Evolutionary conservation across 345 rosid genomes (phyloP), one percentile per base, ranked within the genome.

Genomic region (Alliaria petiolata): DNA sequence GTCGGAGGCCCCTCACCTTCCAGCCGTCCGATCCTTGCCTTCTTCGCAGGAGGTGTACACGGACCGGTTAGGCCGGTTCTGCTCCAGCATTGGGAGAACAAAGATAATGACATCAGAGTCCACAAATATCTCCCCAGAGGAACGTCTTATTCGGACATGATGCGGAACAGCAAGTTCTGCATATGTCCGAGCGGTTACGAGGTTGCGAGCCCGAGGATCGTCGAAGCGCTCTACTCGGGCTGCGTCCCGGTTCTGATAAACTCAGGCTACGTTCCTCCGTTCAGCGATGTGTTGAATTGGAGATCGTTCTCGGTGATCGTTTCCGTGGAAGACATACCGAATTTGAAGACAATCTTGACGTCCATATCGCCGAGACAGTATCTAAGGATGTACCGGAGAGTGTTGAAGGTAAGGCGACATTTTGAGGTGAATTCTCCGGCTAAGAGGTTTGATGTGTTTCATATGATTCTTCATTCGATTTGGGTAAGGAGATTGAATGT

Each of bases 11-110:
- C 81, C 2, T 89, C 98, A 8, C 87, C 98, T 2, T 93, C 98
- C 0, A 82, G 16, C 39, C 86, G 97, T 43, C 67, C 90, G 0
- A 81, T 87, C 79, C 79, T 93, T 36, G 97, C 98, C 39, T 93
- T 93, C 88, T 93, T 91, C 17, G 97, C 98, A 0, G 95, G 96
- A 39, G 96, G 95, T 10, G 83, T 93, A 59, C 98, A 93, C n/a
- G 98, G 98, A 56, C 95, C 96, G 3, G 84, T 93, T 15, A 82
- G 98, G 45, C 91, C 97, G 0, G 55, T 93, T 34, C 83, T 95
- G 3, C 96, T 95, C 2, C 64, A 89, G 52, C 95, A 95, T 43
- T 91, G 98, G 98, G 93, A 90, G 70, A 69, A 75, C 74, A 89
- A 87, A 70, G 97, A 91, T 12, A 72, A 85, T 2, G 92, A 90